Percentiles rank a stretch among this genome's conserved stretches.
Conservation (phyloP, 805 yeast genomes). For the Saccharomyces jurei region DNA sequence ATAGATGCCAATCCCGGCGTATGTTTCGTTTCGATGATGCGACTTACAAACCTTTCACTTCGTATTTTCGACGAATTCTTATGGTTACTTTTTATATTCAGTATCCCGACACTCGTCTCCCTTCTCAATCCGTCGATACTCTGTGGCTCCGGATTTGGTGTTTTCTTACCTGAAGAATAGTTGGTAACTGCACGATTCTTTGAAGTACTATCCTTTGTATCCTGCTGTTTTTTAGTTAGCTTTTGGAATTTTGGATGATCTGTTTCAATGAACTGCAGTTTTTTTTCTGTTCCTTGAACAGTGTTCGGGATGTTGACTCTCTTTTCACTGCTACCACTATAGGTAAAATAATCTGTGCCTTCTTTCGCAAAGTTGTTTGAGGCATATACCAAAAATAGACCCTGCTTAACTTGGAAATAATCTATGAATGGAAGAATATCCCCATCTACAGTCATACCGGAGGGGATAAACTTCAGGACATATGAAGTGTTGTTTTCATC, state of each 20-base stretch:
- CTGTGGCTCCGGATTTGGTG: conserved; percentile 1
- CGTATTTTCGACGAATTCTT: neutral
- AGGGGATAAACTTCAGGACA: conserved; percentile 5
- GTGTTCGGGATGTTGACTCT: neutral
- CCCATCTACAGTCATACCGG: neutral
- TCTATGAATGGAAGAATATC: conserved; percentile 1
- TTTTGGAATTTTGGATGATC: neutral
- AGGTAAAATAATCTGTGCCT: conserved; percentile 17
- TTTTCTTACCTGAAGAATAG: neutral
- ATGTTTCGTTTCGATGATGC: neutral
- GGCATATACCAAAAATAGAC: conserved; percentile 6
- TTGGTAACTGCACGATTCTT: neutral
- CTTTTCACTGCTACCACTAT: conserved; percentile 2
- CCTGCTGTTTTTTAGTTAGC: neutral
- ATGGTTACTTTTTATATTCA: neutral
- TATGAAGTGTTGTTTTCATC: conserved; percentile 5
- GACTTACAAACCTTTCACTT: neutral
- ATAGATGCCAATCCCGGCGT: neutral
- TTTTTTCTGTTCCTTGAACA: neutral
- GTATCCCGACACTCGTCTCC: neutral
- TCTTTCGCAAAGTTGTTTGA: conserved; percentile 8
- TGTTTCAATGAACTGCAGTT: neutral
- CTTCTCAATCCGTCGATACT: neutral
- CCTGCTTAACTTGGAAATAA: conserved; percentile 1
- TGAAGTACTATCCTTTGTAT: neutral